Evolutionary conservation across 306 rosid genomes (phyloP).

Genomic region (Sophora flavescens): DNA sequence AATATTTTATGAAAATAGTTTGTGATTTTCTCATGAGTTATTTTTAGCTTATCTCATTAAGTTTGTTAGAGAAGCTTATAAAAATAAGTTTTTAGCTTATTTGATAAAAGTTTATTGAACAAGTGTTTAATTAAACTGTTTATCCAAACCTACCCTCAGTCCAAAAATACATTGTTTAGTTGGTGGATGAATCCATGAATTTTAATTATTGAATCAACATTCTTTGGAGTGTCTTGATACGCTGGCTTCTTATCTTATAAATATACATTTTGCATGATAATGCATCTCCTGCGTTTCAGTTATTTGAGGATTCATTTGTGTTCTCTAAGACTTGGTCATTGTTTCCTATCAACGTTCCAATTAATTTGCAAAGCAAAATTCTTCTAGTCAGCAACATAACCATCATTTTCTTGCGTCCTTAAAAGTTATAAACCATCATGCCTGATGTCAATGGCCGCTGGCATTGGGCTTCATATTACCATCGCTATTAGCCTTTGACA

Average conservation of each 20-base stretch:
- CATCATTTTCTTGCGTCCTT: neutral
- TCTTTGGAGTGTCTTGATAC: neutral
- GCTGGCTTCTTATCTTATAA: neutral
- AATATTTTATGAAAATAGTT: no score
- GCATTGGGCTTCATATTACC: neutral
- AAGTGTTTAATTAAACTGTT: no score
- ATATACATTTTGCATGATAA: slow-evolving; percentile 6
- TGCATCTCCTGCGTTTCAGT: neutral
- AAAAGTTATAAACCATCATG: neutral
- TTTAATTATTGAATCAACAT: neutral
- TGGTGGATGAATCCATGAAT: slow-evolving; percentile 3
- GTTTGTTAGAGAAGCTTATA: no score
- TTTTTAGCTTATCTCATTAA: no score
- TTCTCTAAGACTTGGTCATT: neutral
- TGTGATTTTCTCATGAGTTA: no score
- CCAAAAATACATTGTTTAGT: neutral
- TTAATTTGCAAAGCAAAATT: neutral
- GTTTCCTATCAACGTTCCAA: neutral
- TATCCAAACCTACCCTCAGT: no score
- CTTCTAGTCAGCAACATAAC: slow-evolving; percentile 11
- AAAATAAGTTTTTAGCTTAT: no score
- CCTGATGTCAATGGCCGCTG: neutral
- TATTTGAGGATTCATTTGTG: neutral
- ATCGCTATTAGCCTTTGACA: neutral
- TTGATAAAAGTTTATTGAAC: no score